Evolutionary conservation across 164 flowering plant genomes (phyloP), one percentile per base, ranked within the genome.

Genomic region (Pachysandra terminalis): DNA sequence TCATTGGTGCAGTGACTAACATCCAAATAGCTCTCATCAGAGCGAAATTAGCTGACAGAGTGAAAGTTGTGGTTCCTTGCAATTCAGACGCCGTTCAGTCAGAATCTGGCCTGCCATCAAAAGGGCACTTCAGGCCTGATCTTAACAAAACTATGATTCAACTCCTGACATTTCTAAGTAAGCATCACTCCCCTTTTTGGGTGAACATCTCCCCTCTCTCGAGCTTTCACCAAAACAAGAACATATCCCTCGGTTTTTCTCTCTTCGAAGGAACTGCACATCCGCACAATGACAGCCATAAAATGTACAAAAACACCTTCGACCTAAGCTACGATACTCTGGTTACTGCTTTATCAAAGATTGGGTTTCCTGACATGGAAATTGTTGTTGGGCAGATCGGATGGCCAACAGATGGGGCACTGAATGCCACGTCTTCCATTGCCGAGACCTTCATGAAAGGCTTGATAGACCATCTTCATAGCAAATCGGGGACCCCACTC

Each of bases 371-470:
- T 1, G 68, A 77, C 6, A 82, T 86, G 73, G 88, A 87, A 10
- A 81, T 91, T 41, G 81, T 88, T 19, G 72, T 90, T 51, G 84
- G 84, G 28, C 78, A 83, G 71, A 86, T 88, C 59, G 98, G 98
- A 40, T 94, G 98, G 98, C 98, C 98, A 17, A 90, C 97, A 5
- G 97, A 91, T 77, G 97, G 98, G 73, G 86, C 90, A 41, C 64
- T 78, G 48, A 81, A 86, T 74, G 97, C 97, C 17, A 82, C 85
- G 8, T 74, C 93, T 21, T 68, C 85, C 15, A 63, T 48, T 24
- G 97, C 98, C 4, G 78, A 85, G 64, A 69, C 72, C 58, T 91
- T 91, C 80, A 83, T 84, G 83, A 81, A 82, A 62, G 91, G 91
- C 54, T 77, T 94, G 26, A 56, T 84, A 56, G 71, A 73, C 37